phyloP scores from a whole-genome alignment of 2,329 filamentous ascomycete species.

The Penicillium sp. region DNA sequence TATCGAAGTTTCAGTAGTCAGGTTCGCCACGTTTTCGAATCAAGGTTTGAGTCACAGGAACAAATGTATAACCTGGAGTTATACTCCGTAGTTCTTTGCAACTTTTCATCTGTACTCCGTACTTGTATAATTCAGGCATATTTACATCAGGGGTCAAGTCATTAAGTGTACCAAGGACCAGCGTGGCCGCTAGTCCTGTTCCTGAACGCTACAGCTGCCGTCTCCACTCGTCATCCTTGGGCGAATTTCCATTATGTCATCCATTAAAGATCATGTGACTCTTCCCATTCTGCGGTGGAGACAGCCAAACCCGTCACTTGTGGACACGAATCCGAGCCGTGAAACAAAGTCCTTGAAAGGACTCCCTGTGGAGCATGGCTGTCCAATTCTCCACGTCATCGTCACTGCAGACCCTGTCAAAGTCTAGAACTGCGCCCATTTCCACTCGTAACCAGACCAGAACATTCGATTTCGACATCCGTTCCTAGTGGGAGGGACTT shows the following conservation, averaged over 20 bases:
- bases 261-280: slow-evolving; percentile 10
- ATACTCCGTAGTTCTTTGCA: too few species aligned
- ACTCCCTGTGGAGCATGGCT: background rate
- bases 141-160: slow-evolving; percentile 12
- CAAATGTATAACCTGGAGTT: too few species aligned
- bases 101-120: too few species aligned
- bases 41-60: too few species aligned
- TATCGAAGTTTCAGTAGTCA: too few species aligned
- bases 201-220: slow-evolving; percentile 21
- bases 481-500: slow-evolving; percentile 53
- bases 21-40: background rate
- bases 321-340: background rate
- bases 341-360: background rate
- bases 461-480: slow-evolving; percentile 58
- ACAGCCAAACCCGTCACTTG: background rate
- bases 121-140: too few species aligned
- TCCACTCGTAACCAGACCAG: slow-evolving; percentile 37
- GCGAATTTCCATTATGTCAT: slow-evolving; percentile 4
- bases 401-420: slow-evolving; percentile 3
- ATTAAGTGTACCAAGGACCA: slow-evolving; percentile 22
- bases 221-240: slow-evolving; percentile 17
- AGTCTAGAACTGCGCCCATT: slow-evolving; percentile 19
- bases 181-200: slow-evolving; percentile 31
- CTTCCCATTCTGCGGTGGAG: background rate
- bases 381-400: background rate